Evolutionary conservation across 2,329 filamentous ascomycete genomes (phyloP), one percentile per base, ranked within the genome.

Genomic region (Colletotrichum paranaense): DNA sequence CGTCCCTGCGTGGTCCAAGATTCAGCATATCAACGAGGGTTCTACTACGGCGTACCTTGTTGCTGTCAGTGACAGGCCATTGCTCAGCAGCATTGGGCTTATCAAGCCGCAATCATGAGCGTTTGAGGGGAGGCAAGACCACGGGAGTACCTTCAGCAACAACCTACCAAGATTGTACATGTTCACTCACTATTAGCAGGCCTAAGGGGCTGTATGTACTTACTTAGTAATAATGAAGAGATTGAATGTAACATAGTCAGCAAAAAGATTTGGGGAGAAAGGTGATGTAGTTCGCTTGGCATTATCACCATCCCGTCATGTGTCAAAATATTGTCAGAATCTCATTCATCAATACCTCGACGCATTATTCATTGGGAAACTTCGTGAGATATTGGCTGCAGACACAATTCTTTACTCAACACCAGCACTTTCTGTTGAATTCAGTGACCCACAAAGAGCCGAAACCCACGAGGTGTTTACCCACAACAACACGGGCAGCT

Each of bases 1-100:
- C 30, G 80, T 90, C 2, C 88, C 88, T 0, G 79, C 87, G 0
- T 90, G 88, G 88, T 82, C 86, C 35, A 82, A 79, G 69, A 83
- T 88, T 53, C 82, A 86, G 76, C 87, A 89, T 76, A 80, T 85
- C 1, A 83, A 83, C 49, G 78, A 79, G 62, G 58, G 35, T 8
- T 79, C 78, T 0, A 24, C 57, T 0, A 77, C 68, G 0, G 81
- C 81, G 3, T 83, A 83, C 16, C 72, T 84, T 0, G 79, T 84
- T 1, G 82, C 79, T 0, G 77, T 80, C 6, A 79, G 81, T 12
- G 82, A 84, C 52, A 75, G 78, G 9, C 82, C 82, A 0, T 77
- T 84, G 2, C 67, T 84, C 5, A 80, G 81, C 56, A 69, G 72
- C 12, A 75, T 82, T 52, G 79, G 79, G 8, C 35, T 82, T 49